These are phyloP conservation scores for Usnea hakonensis DNA, from an alignment of 495 filamentous ascomycete genomes.

Conservation along the genomic window DNA sequence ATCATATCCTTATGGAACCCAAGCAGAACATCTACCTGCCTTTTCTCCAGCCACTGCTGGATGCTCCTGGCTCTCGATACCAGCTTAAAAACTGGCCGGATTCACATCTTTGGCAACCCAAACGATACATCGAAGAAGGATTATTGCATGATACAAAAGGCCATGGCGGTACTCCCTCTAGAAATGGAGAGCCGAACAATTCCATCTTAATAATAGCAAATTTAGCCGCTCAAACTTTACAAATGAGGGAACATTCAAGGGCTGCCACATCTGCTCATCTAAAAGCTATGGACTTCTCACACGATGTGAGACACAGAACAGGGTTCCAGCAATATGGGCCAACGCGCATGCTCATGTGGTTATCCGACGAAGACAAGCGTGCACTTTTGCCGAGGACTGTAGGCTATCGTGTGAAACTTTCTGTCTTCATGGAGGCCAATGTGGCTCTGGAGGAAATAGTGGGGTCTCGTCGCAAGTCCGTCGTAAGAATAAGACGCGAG, in stretches of 20 bases:
- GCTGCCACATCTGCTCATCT: conserved; percentile 26
- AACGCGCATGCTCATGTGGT: conserved; percentile 64
- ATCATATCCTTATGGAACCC: conserved; percentile 73
- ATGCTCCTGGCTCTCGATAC: conserved; percentile 47
- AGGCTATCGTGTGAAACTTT: conserved; percentile 41
- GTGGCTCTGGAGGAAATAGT: conserved; percentile 45
- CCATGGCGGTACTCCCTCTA: background rate
- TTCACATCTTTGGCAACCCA: conserved; percentile 42
- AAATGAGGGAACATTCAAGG: conserved; percentile 30
- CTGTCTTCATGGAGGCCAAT: conserved; percentile 50
- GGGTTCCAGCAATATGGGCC: conserved; percentile 57
- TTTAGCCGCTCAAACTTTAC: conserved; percentile 26
- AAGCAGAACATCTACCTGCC: conserved; percentile 43
- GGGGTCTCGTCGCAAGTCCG: conserved; percentile 15
- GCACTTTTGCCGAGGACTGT: conserved; percentile 46
- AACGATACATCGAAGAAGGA: conserved; percentile 36
- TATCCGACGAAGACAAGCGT: conserved; percentile 41
- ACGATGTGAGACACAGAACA: conserved; percentile 29
- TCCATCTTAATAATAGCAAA: conserved; percentile 62
- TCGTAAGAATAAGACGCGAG: conserved; percentile 26
- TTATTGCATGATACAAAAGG: conserved; percentile 32
- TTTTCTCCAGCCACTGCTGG: conserved; percentile 55
- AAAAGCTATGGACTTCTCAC: conserved; percentile 33
- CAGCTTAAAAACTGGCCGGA: conserved; percentile 40
- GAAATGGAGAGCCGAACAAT: conserved; percentile 34